Conservation (phyloP, 2,329 filamentous ascomycete species). For the Diaporthe capsici region DNA sequence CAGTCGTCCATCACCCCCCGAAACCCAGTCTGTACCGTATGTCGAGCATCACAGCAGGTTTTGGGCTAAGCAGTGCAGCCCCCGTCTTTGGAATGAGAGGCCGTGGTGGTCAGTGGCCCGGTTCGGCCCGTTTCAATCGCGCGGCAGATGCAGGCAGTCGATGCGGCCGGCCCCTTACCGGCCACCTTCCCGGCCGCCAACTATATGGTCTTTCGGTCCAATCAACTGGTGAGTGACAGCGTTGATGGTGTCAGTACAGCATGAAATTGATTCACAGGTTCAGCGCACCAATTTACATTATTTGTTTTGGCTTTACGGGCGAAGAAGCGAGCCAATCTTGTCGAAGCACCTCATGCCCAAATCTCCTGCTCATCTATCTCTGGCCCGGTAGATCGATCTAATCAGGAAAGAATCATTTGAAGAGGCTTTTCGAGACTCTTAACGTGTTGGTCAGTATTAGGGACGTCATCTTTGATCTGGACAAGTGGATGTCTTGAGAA, state of each 20-base stretch:
- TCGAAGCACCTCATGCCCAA: not conserved
- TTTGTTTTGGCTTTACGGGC: not conserved
- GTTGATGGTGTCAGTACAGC: not conserved
- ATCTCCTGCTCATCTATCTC: not conserved
- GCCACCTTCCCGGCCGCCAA: not conserved
- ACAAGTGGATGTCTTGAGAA: not conserved
- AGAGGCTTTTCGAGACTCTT: not conserved
- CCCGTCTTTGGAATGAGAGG: not conserved
- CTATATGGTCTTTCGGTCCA: not conserved
- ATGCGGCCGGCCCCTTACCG: not conserved
- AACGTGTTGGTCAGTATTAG: not conserved
- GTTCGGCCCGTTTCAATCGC: slow-evolving; percentile 21
- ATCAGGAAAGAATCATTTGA: not conserved
- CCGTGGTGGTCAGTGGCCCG: not conserved
- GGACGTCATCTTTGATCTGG: too few relatives aligned
- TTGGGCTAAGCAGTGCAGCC: too few relatives aligned
- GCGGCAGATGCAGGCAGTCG: not conserved
- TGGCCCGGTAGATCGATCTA: too few relatives aligned
- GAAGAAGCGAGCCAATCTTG: not conserved
- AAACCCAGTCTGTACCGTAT: slow-evolving; percentile 19
- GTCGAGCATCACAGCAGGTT: not conserved
- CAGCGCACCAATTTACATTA: not conserved
- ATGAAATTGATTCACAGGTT: too few relatives aligned
- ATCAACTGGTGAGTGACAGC: not conserved
- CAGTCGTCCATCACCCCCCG: not conserved